Evolutionary conservation across 441 rosid genomes (phyloP), one percentile per base, ranked within the genome.

Genomic region (Adansonia rubrostipa): DNA sequence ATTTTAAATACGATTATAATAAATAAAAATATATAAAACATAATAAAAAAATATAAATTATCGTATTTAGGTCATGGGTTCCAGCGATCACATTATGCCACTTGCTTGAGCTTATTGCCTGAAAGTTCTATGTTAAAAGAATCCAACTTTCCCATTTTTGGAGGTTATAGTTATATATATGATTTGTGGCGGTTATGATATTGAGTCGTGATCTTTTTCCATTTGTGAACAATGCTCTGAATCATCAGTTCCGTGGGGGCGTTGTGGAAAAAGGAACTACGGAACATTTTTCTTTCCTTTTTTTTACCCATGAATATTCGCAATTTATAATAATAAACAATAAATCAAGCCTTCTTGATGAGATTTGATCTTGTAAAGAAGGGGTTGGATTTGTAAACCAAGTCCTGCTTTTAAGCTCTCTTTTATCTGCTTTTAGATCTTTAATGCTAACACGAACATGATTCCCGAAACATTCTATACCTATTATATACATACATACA

Each of bases 341-440:
- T 4, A 67, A 45, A 44, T 10, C 11, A 68, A 68, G n/a, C 56
- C n/a, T 45, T 17, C 1, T 19, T 0, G 56, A 13, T 11, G 57
- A 20, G 73, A 48, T 69, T 24, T 47, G 73, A 47, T 69, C 54
- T 69, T 5, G n/a, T 10, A 68, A 68, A 19, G 36, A 42, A 17
- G 11, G 24, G 50, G 24, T 66, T 42, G 71, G 36, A 22, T 60
- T 68, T 19, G 40, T 11, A 69, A 69, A 47, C 56, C 57, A 48
- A 22, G 57, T 24, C 5, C 19, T 48, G 40, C 57, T 5, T 5
- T 15, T n/a, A 3, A 9, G 42, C 66, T 62, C 65, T 58, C 20
- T 10, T 60, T 60, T 60, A 60, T 60, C 28, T 60, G 64, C 10
- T 19, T 44, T 44, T 17, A 17, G 6, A 9, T 44, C 11, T 9